phyloP scores from a whole-genome alignment of 2,329 filamentous ascomycete species.

The Fusarium praegraminearum region DNA sequence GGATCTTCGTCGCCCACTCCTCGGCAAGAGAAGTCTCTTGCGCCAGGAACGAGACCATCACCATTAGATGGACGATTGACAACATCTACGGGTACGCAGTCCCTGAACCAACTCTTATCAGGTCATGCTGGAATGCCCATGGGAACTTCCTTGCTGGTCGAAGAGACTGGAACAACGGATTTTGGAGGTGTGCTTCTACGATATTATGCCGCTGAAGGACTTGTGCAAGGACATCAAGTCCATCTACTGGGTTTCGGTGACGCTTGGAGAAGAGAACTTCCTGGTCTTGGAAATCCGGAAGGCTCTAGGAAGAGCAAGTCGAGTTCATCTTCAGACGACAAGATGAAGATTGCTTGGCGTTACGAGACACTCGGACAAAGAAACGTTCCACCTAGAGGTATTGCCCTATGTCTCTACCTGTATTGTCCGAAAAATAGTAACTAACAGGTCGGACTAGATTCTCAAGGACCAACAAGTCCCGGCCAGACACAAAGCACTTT shows the following conservation, averaged over 20 bases:
- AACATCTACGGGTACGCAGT: slow-evolving; percentile 90
- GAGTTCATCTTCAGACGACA: slow-evolving; percentile 66
- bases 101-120: slow-evolving; percentile 85
- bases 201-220: slow-evolving; percentile 93
- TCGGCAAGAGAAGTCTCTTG: slow-evolving; percentile 54
- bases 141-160: slow-evolving; percentile 82
- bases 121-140: slow-evolving; percentile 88
- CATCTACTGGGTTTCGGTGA: slow-evolving; percentile 86
- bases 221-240: slow-evolving; percentile 89
- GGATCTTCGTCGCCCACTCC: slow-evolving; percentile 35
- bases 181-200: slow-evolving; percentile 86
- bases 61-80: slow-evolving; percentile 88
- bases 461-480: slow-evolving; percentile 36
- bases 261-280: slow-evolving; percentile 84
- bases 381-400: slow-evolving; percentile 75
- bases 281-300: slow-evolving; percentile 69
- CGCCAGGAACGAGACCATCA: slow-evolving; percentile 78
- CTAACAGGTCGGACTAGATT: slow-evolving; percentile 31
- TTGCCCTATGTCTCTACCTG: slow-evolving; percentile 43
- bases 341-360: slow-evolving; percentile 99
- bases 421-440: not conserved
- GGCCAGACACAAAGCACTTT: slow-evolving; percentile 58
- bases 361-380: slow-evolving; percentile 84
- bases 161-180: slow-evolving; percentile 93
- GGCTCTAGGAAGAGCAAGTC: slow-evolving; percentile 56